Conservation (phyloP, 441 rosid genomes). For the Mallotus japonicus region DNA sequence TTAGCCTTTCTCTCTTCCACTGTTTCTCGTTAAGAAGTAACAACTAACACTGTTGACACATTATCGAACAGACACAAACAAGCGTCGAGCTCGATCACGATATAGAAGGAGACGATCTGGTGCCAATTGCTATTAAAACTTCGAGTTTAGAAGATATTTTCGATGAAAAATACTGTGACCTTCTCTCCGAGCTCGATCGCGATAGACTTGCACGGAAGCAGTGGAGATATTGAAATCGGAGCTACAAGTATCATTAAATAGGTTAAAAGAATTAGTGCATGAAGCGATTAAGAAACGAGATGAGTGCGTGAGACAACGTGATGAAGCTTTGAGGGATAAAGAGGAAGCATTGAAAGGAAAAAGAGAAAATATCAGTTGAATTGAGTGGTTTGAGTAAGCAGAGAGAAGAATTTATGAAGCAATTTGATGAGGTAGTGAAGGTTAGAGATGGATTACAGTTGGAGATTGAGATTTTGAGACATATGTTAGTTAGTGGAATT, state of each 20-base stretch:
- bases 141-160: conserved; percentile 40
- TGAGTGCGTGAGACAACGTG: conserved; percentile 62
- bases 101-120: no score
- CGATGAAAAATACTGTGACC: conserved; percentile 52
- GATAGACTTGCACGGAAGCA: conserved; percentile 71
- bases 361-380: conserved; percentile 47
- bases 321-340: conserved; percentile 51
- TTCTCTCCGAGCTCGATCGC: conserved; percentile 73
- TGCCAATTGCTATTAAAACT: conserved; percentile 14
- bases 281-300: conserved; percentile 85
- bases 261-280: conserved; percentile 64
- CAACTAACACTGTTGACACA: no score
- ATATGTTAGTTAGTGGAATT: conserved; percentile 89
- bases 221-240: conserved; percentile 74
- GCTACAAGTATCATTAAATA: conserved; percentile 46
- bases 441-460: conserved; percentile 57
- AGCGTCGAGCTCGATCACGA: no score
- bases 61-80: no score
- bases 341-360: conserved; percentile 44
- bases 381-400: conserved; percentile 46
- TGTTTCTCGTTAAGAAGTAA: no score
- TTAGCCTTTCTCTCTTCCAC: no score
- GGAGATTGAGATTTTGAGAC: conserved; percentile 78
- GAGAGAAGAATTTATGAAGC: conserved; percentile 47
- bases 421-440: conserved; percentile 46